Percentiles rank a stretch among this genome's conserved stretches.
phyloP scores from a whole-genome alignment of 164 flowering plant species.

The Macadamia tetraphylla region DNA sequence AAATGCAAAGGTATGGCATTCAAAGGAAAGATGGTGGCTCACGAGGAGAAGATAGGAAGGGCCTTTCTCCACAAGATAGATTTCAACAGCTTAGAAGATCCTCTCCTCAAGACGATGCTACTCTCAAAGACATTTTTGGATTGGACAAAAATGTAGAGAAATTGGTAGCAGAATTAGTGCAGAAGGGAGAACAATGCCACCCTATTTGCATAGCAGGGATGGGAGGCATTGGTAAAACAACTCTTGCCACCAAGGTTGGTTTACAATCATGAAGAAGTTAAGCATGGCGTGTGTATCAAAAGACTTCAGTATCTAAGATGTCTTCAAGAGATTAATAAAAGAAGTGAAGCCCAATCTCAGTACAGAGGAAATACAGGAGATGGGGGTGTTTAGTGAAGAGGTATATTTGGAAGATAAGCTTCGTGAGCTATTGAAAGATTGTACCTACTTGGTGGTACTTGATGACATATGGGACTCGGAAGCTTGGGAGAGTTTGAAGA shows the following conservation, averaged over 20 bases:
- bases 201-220: slow-evolving; percentile 29
- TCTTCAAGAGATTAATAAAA: slow-evolving; percentile 14
- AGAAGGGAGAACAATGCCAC: not conserved
- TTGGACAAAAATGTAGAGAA: not conserved
- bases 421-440: slow-evolving; percentile 1
- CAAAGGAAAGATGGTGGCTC: no score
- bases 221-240: slow-evolving; percentile 36
- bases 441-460: slow-evolving; percentile 28
- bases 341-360: not conserved
- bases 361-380: not conserved
- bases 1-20: no score
- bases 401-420: no score
- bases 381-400: not conserved
- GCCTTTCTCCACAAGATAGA: no score
- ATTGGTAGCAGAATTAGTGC: slow-evolving; percentile 11
- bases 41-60: no score
- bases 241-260: slow-evolving; percentile 24
- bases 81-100: no score
- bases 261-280: slow-evolving; percentile 16
- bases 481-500: slow-evolving; percentile 21
- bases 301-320: slow-evolving; percentile 7
- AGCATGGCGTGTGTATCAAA: slow-evolving; percentile 10
- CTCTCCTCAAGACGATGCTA: no score
- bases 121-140: no score
- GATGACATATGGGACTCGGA: slow-evolving; percentile 32